Conservation (phyloP, 2,329 filamentous ascomycete genomes). For the Pseudopyricularia javanii region DNA sequence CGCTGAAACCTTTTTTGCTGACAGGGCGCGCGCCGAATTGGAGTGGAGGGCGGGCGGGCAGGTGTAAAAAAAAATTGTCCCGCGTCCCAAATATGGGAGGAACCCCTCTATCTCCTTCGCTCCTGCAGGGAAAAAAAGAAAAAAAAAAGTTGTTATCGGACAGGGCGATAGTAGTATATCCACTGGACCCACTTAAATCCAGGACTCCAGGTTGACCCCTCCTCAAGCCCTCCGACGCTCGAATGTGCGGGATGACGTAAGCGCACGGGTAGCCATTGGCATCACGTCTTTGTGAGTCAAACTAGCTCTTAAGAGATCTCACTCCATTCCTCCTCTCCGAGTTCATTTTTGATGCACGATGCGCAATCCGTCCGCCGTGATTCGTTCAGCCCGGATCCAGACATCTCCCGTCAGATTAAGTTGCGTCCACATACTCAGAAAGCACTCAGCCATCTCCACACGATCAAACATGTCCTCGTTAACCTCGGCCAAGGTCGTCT, state of each 20-base stretch:
- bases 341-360: neutral
- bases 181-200: neutral
- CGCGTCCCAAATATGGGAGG: neutral
- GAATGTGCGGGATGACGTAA: neutral
- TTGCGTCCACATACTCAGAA: no score
- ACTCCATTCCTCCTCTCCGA: neutral
- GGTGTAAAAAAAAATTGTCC: neutral
- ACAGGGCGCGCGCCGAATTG: neutral
- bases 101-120: neutral
- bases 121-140: neutral
- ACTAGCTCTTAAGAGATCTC: neutral
- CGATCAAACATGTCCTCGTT: neutral
- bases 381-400: neutral
- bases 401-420: neutral
- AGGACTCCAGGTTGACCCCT: neutral
- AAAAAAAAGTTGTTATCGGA: neutral
- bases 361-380: neutral
- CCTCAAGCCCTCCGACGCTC: neutral
- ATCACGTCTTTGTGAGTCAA: neutral
- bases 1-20: slow-evolving; percentile 2
- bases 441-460: no score
- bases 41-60: no score
- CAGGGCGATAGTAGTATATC: neutral
- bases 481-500: neutral
- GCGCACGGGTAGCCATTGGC: neutral